A percentile compares a stretch with the other conserved stretches of the same genome.
These are phyloP conservation scores for Chondrostereum purpureum DNA, from an alignment of 1,284 basidiomycete genomes.

Conservation along the genomic window DNA sequence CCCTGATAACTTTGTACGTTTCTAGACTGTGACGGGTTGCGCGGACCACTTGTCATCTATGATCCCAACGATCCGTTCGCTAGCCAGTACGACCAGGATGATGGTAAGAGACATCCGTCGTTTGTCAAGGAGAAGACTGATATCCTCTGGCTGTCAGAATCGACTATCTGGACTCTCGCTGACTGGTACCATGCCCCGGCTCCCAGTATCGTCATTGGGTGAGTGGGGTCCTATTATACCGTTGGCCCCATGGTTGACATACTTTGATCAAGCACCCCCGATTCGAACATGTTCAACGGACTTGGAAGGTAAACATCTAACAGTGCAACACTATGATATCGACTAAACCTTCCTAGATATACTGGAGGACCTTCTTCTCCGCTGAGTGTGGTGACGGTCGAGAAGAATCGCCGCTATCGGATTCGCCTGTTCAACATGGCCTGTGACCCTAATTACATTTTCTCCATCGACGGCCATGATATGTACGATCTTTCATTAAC, in stretches of 20 bases:
- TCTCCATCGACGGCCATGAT: slow-evolving; percentile 35
- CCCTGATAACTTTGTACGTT: no score
- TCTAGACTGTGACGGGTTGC: slow-evolving; percentile 12
- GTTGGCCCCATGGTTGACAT: no score
- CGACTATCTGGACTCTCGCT: not conserved
- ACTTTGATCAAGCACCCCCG: not conserved
- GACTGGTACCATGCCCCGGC: slow-evolving; percentile 1
- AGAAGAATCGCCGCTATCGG: no score
- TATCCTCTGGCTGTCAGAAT: not conserved
- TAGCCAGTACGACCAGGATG: slow-evolving; percentile 22
- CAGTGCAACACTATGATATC: not conserved
- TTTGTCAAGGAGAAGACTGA: not conserved
- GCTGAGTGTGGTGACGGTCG: slow-evolving; percentile 26
- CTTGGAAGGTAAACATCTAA: not conserved
- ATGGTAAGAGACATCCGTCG: not conserved
- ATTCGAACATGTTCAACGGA: slow-evolving; percentile 1
- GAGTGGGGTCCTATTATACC: no score
- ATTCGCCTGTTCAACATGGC: slow-evolving; percentile 29
- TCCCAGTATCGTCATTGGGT: no score
- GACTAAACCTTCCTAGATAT: slow-evolving; percentile 26
- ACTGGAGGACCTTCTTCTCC: slow-evolving; percentile 22
- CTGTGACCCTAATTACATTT: slow-evolving; percentile 29
- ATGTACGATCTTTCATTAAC: no score
- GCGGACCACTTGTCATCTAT: slow-evolving; percentile 15
- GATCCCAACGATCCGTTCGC: slow-evolving; percentile 17